Base-by-base conservation (phyloP, 2,329 filamentous ascomycete genomes). In the Hymenoscyphus salicellus region DNA sequence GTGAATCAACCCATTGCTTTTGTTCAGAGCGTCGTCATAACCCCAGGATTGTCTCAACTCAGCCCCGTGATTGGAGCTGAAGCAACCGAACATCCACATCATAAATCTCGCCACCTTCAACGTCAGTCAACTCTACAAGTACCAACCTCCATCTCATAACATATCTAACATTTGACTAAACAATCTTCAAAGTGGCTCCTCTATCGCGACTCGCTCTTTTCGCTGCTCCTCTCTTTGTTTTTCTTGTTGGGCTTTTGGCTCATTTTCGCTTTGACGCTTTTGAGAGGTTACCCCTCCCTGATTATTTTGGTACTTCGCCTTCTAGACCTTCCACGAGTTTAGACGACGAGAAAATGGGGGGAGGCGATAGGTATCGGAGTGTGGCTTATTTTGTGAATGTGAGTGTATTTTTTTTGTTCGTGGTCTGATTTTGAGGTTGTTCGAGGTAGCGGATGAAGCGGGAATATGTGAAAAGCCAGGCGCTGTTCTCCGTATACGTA, bases 341-440 rank as follows among this genome's bases (percentile, higher is more conserved):
- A n/a, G n/a, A 61, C 5, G 64, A 65, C 55, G 46, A 64, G 58
- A 72, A 67, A 23, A 75, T 75, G 73, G 69, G 68, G 8, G 71
- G 70, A 55, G 68, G 66, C 55, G 66, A 73, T 60, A 84, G 84
- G 68, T 90, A 86, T 78, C 84, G 86, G 67, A 82, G 87, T 1
- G 88, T 93, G 26, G 89, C 85, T 41, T 92, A 92, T 78, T 92
- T 86, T 72, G 87, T 90, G 66, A 91, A 91, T 91, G 89, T 85
- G 78, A 72, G 59, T 69, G 3, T 32, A n/a, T 33, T 20, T 32
- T 30, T 11, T 11, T 32, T 30, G 2, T 20, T 20, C 30, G 8
- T 56, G 14, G 3, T 30, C 5, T 1, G 14, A 20, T 32, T n/a
- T 32, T 32, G 52, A n/a, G 28, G 11, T 56, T n/a, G 14, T n/a